These are phyloP conservation scores for Barnettozyma pratensis DNA, from an alignment of 805 yeast genomes.

Conservation along the genomic window DNA sequence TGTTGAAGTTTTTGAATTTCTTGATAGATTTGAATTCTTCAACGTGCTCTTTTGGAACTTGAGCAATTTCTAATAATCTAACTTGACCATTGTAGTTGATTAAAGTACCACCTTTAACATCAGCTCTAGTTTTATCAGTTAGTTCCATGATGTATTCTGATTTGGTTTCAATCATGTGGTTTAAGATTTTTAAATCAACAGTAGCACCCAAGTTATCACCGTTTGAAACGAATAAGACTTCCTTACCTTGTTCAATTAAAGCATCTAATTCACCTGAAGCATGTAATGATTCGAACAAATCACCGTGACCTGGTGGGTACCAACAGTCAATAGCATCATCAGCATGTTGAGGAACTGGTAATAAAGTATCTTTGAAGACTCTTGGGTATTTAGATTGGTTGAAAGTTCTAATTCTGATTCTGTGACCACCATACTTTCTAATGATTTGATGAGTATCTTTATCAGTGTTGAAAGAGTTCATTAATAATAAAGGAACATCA, in stretches of 20 bases:
- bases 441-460: slow-evolving; percentile 91
- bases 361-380: slow-evolving; percentile 88
- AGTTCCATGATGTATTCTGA: slow-evolving; percentile 98
- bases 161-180: slow-evolving; percentile 87
- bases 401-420: slow-evolving; percentile 90
- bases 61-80: slow-evolving; percentile 92
- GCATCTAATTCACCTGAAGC: slow-evolving; percentile 90
- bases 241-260: slow-evolving; percentile 88
- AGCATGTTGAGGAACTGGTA: slow-evolving; percentile 82
- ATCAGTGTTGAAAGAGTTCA: slow-evolving; percentile 98
- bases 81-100: slow-evolving; percentile 94
- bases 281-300: slow-evolving; percentile 83
- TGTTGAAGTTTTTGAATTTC: slow-evolving; percentile 96
- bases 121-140: slow-evolving; percentile 98
- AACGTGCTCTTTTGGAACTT: slow-evolving; percentile 96
- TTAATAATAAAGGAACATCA: slow-evolving; percentile 91
- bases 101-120: slow-evolving; percentile 98
- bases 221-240: slow-evolving; percentile 89
- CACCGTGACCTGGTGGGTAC: slow-evolving; percentile 99
- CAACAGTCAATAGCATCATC: slow-evolving; percentile 79
- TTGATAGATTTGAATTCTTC: slow-evolving; percentile 98
- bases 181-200: slow-evolving; percentile 83
- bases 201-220: slow-evolving; percentile 99
- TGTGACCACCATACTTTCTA: slow-evolving; percentile 94
- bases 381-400: slow-evolving; percentile 98